Conservation (phyloP, 352 stramenopile genomes). For the Phytopythium sindhum region DNA sequence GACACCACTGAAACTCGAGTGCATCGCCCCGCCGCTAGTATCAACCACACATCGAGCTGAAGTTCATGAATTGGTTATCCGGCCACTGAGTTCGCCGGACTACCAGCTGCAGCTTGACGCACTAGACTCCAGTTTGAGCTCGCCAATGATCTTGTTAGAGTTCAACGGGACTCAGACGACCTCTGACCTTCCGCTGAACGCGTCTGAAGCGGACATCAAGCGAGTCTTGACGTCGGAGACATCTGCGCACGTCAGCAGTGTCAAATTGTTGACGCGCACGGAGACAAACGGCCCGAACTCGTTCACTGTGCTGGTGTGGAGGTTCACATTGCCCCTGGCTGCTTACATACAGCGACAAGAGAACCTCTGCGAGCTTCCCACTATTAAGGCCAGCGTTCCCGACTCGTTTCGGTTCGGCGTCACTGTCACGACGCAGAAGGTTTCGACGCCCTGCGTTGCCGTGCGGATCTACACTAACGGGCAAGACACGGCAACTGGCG, state of each 20-base stretch:
- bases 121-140: not conserved
- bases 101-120: not conserved
- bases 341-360: not conserved
- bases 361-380: slow-evolving; percentile 11
- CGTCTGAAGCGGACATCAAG: not conserved
- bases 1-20: not conserved
- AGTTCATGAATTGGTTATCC: slow-evolving; percentile 1
- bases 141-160: not conserved
- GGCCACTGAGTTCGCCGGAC: not conserved
- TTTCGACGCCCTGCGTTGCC: slow-evolving; percentile 18
- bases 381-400: slow-evolving; percentile 13
- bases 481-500: slow-evolving; percentile 14
- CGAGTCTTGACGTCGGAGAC: not conserved
- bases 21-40: not conserved
- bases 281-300: not conserved
- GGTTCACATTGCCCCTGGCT: slow-evolving; percentile 9
- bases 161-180: not conserved
- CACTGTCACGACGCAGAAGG: slow-evolving; percentile 11
- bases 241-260: not conserved
- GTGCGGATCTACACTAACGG: slow-evolving; percentile 25
- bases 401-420: slow-evolving; percentile 24
- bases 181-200: not conserved
- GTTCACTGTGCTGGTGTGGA: slow-evolving; percentile 12
- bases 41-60: not conserved
- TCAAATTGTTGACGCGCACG: not conserved